Evolutionary conservation across 306 rosid species (phyloP).

Genomic region (Trifolium pratense): DNA sequence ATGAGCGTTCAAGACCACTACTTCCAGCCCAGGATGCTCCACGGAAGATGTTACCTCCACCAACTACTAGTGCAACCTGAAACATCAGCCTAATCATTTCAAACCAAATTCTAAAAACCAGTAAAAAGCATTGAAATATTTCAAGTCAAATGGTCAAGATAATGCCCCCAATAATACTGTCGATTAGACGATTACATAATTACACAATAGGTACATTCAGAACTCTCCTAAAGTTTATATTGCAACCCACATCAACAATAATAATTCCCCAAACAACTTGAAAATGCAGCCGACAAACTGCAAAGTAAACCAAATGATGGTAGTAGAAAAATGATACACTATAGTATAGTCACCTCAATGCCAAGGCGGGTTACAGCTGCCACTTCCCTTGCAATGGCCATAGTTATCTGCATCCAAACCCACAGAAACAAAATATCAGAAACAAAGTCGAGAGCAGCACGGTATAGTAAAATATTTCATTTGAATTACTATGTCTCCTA

Average conservation of each 20-base stretch:
- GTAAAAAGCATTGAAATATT: not conserved
- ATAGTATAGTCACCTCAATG: conserved; percentile 71
- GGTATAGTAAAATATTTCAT: not conserved
- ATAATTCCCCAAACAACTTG: conserved; percentile 11
- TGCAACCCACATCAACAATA: conserved; percentile 3
- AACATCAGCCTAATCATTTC: conserved; percentile 44
- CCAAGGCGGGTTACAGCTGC: conserved; percentile 95
- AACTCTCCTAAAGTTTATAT: conserved; percentile 10
- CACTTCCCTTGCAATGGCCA: conserved; percentile 96
- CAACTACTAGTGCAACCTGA: conserved; percentile 97
- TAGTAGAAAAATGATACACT: not conserved
- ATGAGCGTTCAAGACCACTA: conserved; percentile 93
- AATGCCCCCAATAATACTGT: conserved; percentile 10
- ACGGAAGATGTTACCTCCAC: conserved; percentile 97
- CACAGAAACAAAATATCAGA: conserved; percentile 9
- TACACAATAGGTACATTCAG: not conserved
- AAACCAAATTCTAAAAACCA: conserved; percentile 25
- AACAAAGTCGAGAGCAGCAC: conserved; percentile 31
- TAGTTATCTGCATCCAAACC: conserved; percentile 63
- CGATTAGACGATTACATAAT: not conserved
- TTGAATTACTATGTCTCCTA: not conserved
- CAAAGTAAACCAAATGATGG: not conserved
- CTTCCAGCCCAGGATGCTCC: conserved; percentile 93
- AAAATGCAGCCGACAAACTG: conserved; percentile 1
- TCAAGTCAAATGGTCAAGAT: conserved; percentile 34